Percentiles rank a stretch among this genome's conserved stretches.
phyloP scores from a whole-genome alignment of 2,329 filamentous ascomycete species.

The Microthyrium microscopicum region DNA sequence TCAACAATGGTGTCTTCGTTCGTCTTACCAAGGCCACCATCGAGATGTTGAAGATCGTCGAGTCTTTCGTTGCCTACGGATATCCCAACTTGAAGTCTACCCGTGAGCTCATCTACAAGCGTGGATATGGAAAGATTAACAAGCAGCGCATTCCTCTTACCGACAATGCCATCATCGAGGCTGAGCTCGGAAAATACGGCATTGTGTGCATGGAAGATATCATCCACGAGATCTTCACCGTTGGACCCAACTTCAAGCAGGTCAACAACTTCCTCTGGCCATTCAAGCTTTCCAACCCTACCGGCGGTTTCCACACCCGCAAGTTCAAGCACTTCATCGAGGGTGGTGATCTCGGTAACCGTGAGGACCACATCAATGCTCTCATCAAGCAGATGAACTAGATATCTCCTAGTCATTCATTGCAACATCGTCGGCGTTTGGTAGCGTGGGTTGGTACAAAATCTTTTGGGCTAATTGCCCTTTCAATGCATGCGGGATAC shows the following conservation, averaged over 20 bases:
- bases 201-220: slow-evolving; percentile 99
- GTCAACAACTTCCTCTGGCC: slow-evolving; percentile 94
- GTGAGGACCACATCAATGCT: slow-evolving; percentile 93
- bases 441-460: too few species aligned
- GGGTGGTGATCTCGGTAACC: slow-evolving; percentile 96
- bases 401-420: not conserved
- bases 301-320: slow-evolving; percentile 81
- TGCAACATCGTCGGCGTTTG: not conserved
- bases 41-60: slow-evolving; percentile 96
- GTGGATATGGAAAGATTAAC: slow-evolving; percentile 49
- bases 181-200: slow-evolving; percentile 91
- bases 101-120: slow-evolving; percentile 99
- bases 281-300: slow-evolving; percentile 99
- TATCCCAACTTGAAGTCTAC: slow-evolving; percentile 99
- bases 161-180: slow-evolving; percentile 96
- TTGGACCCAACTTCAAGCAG: slow-evolving; percentile 73
- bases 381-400: slow-evolving; percentile 98
- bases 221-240: slow-evolving; percentile 61
- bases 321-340: slow-evolving; percentile 99
- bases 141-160: slow-evolving; percentile 95
- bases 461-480: too few species aligned
- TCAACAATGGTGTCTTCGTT: slow-evolving; percentile 99
- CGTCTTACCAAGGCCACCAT: slow-evolving; percentile 90
- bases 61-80: slow-evolving; percentile 98
- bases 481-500: too few species aligned